Evolutionary conservation across 83 land plant genomes (phyloP).

Genomic region (Isoetes engelmannii): DNA sequence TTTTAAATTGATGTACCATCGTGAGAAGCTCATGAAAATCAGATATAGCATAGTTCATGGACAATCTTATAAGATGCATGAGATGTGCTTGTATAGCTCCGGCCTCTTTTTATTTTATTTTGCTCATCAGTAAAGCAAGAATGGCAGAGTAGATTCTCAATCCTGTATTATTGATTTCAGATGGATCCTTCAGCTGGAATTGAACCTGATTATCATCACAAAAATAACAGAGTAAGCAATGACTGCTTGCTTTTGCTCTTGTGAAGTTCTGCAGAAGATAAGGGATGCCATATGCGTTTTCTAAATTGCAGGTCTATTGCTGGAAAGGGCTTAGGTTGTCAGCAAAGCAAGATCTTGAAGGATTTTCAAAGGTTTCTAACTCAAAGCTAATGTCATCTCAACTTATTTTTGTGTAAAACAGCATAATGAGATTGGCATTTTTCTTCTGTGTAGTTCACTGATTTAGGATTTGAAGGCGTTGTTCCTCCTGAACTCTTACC

Average conservation of each 20-base stretch:
- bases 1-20: no score
- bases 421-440: slow-evolving; percentile 3
- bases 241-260: not conserved
- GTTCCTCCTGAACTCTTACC: slow-evolving; percentile 75
- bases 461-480: slow-evolving; percentile 80
- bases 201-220: slow-evolving; percentile 92
- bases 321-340: slow-evolving; percentile 97
- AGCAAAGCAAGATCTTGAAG: slow-evolving; percentile 95
- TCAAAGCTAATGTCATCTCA: not conserved
- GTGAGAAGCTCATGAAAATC: not conserved
- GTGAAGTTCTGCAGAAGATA: not conserved
- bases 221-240: slow-evolving; percentile 55
- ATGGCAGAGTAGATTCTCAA: slow-evolving; percentile 2
- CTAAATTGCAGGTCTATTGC: slow-evolving; percentile 71
- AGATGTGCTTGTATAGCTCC: not conserved
- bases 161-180: slow-evolving; percentile 29
- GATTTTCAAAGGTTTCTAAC: slow-evolving; percentile 69
- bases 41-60: no score
- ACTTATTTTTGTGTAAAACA: not conserved
- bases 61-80: no score
- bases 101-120: not conserved
- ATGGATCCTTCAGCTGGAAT: slow-evolving; percentile 92
- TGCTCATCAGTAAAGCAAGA: not conserved
- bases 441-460: slow-evolving; percentile 56
- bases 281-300: not conserved